Percentiles rank a stretch among this genome's conserved stretches.
phyloP scores from a whole-genome alignment of 441 rosid species.

The Aquilaria agallochum region DNA sequence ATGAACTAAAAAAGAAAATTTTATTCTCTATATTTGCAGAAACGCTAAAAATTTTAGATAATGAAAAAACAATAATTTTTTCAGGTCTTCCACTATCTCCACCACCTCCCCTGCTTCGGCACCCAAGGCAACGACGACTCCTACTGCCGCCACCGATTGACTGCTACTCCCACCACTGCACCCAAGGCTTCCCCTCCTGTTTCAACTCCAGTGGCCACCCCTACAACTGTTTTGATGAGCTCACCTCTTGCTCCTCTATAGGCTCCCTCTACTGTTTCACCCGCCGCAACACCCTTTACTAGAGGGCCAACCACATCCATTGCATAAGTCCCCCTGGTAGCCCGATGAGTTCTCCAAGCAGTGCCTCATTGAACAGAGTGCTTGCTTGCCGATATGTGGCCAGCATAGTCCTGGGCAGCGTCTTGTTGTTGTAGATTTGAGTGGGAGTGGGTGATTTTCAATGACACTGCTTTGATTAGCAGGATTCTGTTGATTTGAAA shows the following conservation, averaged over 20 bases:
- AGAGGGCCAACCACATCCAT: neutral
- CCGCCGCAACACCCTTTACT: conserved; percentile 1
- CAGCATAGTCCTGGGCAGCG: conserved; percentile 24
- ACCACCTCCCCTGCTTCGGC: conserved; percentile 24
- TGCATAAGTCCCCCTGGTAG: conserved; percentile 8
- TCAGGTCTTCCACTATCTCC: too few relatives aligned
- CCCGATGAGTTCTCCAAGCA: conserved; percentile 14
- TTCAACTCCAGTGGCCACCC: conserved; percentile 21
- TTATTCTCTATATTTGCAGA: too few relatives aligned
- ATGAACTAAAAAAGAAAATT: too few relatives aligned
- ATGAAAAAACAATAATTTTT: too few relatives aligned
- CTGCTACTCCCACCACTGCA: conserved; percentile 28
- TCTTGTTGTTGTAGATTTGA: conserved; percentile 46
- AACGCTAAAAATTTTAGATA: too few relatives aligned
- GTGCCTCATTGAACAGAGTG: conserved; percentile 31
- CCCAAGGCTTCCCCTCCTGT: conserved; percentile 27
- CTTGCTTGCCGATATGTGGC: conserved; percentile 30
- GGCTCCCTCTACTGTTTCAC: conserved; percentile 18
- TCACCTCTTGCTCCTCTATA: conserved; percentile 39
- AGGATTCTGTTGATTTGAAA: conserved; percentile 9
- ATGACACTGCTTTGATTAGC: neutral
- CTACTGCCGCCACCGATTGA: conserved; percentile 25
- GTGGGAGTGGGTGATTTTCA: neutral
- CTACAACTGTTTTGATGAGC: conserved; percentile 24
- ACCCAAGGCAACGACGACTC: conserved; percentile 17